Evolutionary conservation across 495 filamentous ascomycete genomes (phyloP), one percentile per base, ranked within the genome.

Genomic region (Hypomontagnella submonticulosa): DNA sequence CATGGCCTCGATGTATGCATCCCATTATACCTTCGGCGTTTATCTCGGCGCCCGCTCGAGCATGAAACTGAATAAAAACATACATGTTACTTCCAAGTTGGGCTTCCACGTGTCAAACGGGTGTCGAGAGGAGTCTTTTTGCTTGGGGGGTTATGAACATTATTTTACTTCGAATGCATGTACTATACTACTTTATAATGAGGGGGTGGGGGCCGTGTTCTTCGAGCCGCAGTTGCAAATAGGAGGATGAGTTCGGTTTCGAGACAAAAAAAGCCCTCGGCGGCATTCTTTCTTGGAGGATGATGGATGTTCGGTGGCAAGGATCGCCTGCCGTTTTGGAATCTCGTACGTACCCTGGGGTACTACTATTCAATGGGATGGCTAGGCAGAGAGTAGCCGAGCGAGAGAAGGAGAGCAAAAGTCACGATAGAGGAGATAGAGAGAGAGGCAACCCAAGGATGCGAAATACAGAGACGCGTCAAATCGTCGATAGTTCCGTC

Each of bases 101-200:
- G 41, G 20, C 51, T 41, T 46, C 12, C 4, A 46, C 47, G 46
- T 61, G 44, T 51, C 38, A 43, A 61, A 33, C 37, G 20, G 40
- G 32, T 32, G 53, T 58, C 15, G 27, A 58, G 34, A 52, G 41
- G 48, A 57, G 41, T 34, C 37, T 36, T 60, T n/a, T 18, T 16
- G 43, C 20, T 58, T 37, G 34, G 61, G 61, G 48, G 56, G 47
- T 51, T 36, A 57, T 18, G 30, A 57, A 44, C 34, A 67, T 48
- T 52, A 34, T 33, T 40, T 51, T 65, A 64, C 57, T 63, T 63
- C 42, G 48, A 51, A 30, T 51, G 66, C 56, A 72, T 74, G 69
- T 70, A 71, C 66, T 67, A 72, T 72, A 72, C 54, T 61, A 62
- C 37, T 62, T 66, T 66, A 69, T 69, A 70, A 70, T 70, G 56